phyloP scores from a whole-genome alignment of 225 moss, liverwort and hornwort species.

The Pleurozium schreberi region DNA sequence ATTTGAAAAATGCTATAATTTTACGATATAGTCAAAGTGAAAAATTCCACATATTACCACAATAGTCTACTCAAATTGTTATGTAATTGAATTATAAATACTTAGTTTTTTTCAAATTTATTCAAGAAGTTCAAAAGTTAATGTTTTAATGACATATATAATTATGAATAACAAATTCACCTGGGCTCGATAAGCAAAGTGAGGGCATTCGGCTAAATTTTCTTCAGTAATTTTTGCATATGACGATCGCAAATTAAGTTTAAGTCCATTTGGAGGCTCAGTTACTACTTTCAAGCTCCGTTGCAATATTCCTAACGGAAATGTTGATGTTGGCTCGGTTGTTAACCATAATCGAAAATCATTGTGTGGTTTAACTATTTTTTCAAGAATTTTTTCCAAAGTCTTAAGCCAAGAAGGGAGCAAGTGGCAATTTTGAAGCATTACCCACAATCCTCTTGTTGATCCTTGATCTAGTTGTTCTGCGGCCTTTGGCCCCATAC shows the following conservation, averaged over 20 bases:
- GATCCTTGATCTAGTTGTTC: slow-evolving; percentile 71
- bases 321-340: slow-evolving; percentile 79
- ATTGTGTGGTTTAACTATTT: slow-evolving; percentile 61
- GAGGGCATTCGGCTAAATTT: slow-evolving; percentile 70
- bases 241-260: slow-evolving; percentile 69
- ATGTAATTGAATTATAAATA: background rate
- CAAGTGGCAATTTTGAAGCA: slow-evolving; percentile 95
- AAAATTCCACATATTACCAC: too few relatives aligned
- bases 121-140: background rate
- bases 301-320: slow-evolving; percentile 82
- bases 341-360: slow-evolving; percentile 91
- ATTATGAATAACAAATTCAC: background rate
- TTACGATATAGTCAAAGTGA: background rate
- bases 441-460: slow-evolving; percentile 72
- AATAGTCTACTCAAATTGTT: background rate
- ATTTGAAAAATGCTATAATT: too few relatives aligned
- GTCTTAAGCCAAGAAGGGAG: slow-evolving; percentile 90
- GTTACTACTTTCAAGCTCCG: slow-evolving; percentile 76
- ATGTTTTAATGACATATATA: background rate
- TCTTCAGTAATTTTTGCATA: slow-evolving; percentile 94
- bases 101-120: background rate
- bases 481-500: slow-evolving; percentile 86
- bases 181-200: slow-evolving; percentile 71
- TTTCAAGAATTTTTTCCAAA: slow-evolving; percentile 80
- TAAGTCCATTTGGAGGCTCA: slow-evolving; percentile 85